These are phyloP conservation scores for Moesziomyces sp. DNA, from an alignment of 1,284 basidiomycete species.

Conservation along the genomic window DNA sequence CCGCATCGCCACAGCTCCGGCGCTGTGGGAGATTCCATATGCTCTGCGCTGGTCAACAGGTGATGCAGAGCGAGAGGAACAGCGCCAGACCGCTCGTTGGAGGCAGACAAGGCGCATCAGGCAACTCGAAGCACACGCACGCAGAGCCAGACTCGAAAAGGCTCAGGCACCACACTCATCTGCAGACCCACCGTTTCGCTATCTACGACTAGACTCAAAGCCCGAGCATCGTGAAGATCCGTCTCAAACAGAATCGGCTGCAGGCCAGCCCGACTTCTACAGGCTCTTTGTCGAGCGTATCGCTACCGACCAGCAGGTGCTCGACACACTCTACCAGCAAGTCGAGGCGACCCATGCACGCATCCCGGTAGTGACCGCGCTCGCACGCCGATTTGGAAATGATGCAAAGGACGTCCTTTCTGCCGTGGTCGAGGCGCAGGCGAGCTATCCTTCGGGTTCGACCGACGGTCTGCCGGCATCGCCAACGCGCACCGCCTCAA, in stretches of 20 bases:
- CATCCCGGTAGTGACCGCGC: conserved; percentile 14
- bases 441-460: conserved; percentile 24
- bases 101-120: conserved; percentile 7
- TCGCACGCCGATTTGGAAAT: conserved; percentile 27
- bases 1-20: conserved; percentile 30
- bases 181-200: conserved; percentile 13
- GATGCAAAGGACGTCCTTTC: conserved; percentile 48
- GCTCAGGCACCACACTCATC: not conserved
- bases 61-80: conserved; percentile 13
- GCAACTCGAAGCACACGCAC: conserved; percentile 21
- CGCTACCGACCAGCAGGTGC: conserved; percentile 31
- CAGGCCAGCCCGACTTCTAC: conserved; percentile 31
- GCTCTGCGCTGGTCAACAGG: conserved; percentile 44
- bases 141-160: conserved; percentile 11
- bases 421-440: conserved; percentile 30
- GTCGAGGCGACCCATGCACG: conserved; percentile 22
- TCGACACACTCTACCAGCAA: conserved; percentile 35
- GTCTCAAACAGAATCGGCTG: not conserved
- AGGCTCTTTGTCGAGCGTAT: conserved; percentile 44
- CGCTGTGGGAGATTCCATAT: conserved; percentile 41
- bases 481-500: not conserved
- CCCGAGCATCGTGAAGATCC: not conserved
- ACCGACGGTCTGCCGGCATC: conserved; percentile 1
- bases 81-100: conserved; percentile 12
- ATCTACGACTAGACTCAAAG: not conserved